phyloP scores from a whole-genome alignment of 805 yeast genomes.

The Barnettozyma californica region DNA sequence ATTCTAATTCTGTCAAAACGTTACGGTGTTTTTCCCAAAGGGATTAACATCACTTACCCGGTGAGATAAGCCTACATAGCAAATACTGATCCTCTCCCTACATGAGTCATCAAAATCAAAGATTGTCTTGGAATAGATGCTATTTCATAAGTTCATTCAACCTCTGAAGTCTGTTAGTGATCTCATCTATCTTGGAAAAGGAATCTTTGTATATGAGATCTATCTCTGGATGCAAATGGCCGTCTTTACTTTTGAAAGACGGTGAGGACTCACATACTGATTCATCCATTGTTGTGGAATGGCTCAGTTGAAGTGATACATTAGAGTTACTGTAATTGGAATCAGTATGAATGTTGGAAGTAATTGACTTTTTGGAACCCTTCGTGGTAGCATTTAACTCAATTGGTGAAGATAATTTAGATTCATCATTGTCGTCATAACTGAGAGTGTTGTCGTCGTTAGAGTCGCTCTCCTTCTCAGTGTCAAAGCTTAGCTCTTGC shows the following conservation, averaged over 20 bases:
- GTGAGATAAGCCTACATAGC: not conserved
- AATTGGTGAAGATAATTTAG: slow-evolving; percentile 21
- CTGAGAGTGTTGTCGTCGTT: slow-evolving; percentile 12
- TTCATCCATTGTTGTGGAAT: not conserved
- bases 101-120: not conserved
- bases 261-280: not conserved
- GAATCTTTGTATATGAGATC: slow-evolving; percentile 55
- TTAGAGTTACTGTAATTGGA: not conserved
- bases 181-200: slow-evolving; percentile 39
- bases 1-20: not conserved
- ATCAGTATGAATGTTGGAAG: not conserved
- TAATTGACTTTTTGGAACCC: not conserved
- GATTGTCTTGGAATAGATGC: not conserved
- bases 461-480: slow-evolving; percentile 7
- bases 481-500: slow-evolving; percentile 4
- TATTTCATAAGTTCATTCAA: slow-evolving; percentile 13
- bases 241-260: not conserved
- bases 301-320: not conserved
- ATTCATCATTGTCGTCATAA: slow-evolving; percentile 11
- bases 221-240: slow-evolving; percentile 38
- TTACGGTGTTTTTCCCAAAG: not conserved
- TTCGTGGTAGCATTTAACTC: slow-evolving; percentile 7
- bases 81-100: not conserved
- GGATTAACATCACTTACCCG: not conserved
- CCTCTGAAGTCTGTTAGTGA: slow-evolving; percentile 25